A percentile compares a stretch with the other conserved stretches of the same genome.
Evolutionary conservation across 1,139 yeast species (phyloP).

Genomic region (Geotrichum reessii): DNA sequence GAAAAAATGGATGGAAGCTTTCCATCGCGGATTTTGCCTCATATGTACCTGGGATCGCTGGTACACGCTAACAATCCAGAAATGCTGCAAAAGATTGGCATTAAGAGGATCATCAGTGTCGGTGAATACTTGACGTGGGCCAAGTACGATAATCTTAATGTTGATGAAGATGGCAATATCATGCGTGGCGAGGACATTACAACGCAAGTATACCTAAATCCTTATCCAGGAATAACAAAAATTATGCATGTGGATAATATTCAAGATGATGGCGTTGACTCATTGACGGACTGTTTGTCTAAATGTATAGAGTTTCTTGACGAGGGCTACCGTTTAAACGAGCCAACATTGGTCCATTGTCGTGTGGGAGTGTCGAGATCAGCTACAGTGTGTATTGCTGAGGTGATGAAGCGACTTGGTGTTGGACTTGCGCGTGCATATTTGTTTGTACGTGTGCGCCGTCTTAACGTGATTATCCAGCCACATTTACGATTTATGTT

Average conservation of each 20-base stretch:
- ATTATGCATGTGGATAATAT: conserved; percentile 42
- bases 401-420: conserved; percentile 67
- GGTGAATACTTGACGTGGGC: conserved; percentile 75
- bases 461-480: conserved; percentile 84
- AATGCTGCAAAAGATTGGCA: conserved; percentile 59
- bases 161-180: conserved; percentile 9
- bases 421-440: conserved; percentile 70
- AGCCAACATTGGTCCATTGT: conserved; percentile 72
- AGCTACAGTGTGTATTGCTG: conserved; percentile 87
- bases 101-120: conserved; percentile 72
- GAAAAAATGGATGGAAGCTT: conserved; percentile 47
- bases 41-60: conserved; percentile 79
- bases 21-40: conserved; percentile 73
- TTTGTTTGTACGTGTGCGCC: conserved; percentile 70
- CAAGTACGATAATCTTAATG: conserved; percentile 21
- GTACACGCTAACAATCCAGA: conserved; percentile 73
- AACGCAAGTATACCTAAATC: conserved; percentile 20
- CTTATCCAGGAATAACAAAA: conserved; percentile 29
- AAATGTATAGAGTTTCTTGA: conserved; percentile 43
- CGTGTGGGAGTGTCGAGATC: conserved; percentile 89
- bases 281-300: conserved; percentile 39
- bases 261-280: conserved; percentile 50
- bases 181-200: conserved; percentile 2
- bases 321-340: conserved; percentile 37
- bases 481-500: conserved; percentile 84